Conservation (phyloP, 371 early-diverging fungal species). For the Batkoa obscura region DNA sequence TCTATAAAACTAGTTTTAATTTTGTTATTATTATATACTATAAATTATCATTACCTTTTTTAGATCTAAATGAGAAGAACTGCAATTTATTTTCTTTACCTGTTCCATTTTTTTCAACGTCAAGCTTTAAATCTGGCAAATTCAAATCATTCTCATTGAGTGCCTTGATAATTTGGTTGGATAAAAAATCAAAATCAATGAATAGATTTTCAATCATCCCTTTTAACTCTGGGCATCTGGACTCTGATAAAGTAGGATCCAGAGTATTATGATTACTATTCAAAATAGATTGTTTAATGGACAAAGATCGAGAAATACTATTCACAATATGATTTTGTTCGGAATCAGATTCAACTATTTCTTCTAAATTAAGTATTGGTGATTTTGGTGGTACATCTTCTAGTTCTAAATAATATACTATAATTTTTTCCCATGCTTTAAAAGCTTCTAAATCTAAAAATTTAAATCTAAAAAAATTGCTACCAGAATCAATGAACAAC, state of each 20-base stretch:
- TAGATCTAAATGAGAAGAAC: not conserved
- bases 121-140: no score
- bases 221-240: not conserved
- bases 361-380: not conserved
- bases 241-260: not conserved
- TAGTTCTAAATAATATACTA: conserved; percentile 16
- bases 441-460: conserved; percentile 45
- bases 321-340: not conserved
- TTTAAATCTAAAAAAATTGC: conserved; percentile 61
- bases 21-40: no score
- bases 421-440: conserved; percentile 31
- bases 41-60: not conserved
- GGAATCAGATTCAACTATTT: not conserved
- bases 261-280: not conserved
- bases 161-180: no score
- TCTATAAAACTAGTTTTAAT: no score
- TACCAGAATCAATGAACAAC: conserved; percentile 76
- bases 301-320: not conserved
- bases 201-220: not conserved
- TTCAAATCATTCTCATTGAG: no score
- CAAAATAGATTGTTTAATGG: not conserved
- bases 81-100: no score
- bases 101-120: no score
- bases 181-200: not conserved
- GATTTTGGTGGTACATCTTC: conserved; percentile 1